Conservation (phyloP, 2,329 filamentous ascomycete genomes). For the Fusarium burgessii region DNA sequence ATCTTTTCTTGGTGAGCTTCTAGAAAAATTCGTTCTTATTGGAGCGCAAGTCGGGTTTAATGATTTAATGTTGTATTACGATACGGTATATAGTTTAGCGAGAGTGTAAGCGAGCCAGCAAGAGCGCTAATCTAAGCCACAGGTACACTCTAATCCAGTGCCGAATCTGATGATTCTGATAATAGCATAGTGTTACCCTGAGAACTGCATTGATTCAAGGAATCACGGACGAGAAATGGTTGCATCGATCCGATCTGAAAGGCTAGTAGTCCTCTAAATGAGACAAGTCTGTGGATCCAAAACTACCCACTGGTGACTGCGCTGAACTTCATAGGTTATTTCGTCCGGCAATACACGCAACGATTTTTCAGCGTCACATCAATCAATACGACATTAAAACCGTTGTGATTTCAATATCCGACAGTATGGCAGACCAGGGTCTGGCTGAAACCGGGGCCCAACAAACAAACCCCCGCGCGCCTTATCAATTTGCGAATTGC, state of each 20-base stretch:
- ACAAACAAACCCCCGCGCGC: background rate
- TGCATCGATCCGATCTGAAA: background rate
- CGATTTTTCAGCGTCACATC: background rate
- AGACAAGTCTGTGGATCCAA: background rate
- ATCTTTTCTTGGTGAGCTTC: background rate
- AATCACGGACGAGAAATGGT: background rate
- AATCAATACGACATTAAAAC: background rate
- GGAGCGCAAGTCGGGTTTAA: background rate
- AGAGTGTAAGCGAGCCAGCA: background rate
- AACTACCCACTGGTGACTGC: no score
- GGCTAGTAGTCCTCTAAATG: background rate
- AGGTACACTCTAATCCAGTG: background rate
- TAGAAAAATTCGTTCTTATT: background rate
- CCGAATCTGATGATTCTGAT: background rate
- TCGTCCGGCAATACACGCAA: background rate
- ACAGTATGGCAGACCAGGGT: background rate
- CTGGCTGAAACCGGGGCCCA: background rate
- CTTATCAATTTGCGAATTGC: background rate
- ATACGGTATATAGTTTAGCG: background rate
- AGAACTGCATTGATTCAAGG: background rate
- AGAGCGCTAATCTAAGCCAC: background rate
- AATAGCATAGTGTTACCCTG: background rate
- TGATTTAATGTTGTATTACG: background rate
- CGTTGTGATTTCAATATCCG: background rate
- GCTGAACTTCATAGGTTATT: background rate